A percentile compares a stretch with the other conserved stretches of the same genome.
Conservation (phyloP, 768 basidiomycete species). For the Inosperma sp. region DNA sequence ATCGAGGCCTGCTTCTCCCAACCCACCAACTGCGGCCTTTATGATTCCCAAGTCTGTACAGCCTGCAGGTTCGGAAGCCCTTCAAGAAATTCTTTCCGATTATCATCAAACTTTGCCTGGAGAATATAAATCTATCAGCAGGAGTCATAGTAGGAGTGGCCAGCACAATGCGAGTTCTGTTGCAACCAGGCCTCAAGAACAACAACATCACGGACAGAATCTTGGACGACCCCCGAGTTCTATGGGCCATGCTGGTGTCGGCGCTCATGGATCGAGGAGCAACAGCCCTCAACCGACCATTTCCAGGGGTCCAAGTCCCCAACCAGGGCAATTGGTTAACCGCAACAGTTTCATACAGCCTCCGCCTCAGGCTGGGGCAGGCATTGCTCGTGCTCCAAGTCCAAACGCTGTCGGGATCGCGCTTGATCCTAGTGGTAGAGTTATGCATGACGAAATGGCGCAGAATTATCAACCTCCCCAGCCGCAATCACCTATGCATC, state of each 20-base stretch:
- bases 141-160: constrained; percentile 45
- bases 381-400: constrained; percentile 54
- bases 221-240: constrained; percentile 52
- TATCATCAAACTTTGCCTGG: constrained; percentile 89
- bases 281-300: constrained; percentile 55
- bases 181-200: constrained; percentile 24
- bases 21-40: constrained; percentile 66
- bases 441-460: constrained; percentile 77
- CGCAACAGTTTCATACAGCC: constrained; percentile 40
- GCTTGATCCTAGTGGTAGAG: constrained; percentile 74
- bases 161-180: constrained; percentile 16
- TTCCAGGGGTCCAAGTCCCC: constrained; percentile 54
- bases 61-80: constrained; percentile 46
- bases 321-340: constrained; percentile 30
- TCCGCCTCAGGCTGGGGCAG: constrained; percentile 27
- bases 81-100: constrained; percentile 67
- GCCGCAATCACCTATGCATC: constrained; percentile 35
- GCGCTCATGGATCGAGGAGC: constrained; percentile 61
- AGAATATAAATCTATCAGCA: constrained; percentile 60
- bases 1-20: constrained; percentile 74
- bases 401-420: constrained; percentile 80
- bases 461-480: constrained; percentile 49
- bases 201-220: constrained; percentile 35
- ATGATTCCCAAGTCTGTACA: constrained; percentile 59
- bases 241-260: constrained; percentile 76